A percentile compares a stretch with the other conserved stretches of the same genome.
These are phyloP conservation scores for Trematosphaeria pertusa DNA, from an alignment of 2,329 filamentous ascomycete genomes.

Conservation along the genomic window DNA sequence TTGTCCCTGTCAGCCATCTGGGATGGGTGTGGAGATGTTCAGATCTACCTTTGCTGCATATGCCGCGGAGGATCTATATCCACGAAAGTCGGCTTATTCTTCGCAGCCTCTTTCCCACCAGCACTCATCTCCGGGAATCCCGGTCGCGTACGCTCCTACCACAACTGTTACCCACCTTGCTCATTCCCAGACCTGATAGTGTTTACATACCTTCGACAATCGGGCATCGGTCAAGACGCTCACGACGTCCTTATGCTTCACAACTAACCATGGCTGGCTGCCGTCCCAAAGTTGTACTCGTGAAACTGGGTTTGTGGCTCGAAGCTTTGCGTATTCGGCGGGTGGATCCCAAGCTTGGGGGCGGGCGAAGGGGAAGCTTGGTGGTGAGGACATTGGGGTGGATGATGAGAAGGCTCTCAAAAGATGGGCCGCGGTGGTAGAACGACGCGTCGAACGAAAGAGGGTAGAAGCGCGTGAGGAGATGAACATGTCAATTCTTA, in stretches of 20 bases:
- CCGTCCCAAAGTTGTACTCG: slow-evolving; percentile 57
- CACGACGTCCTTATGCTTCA: slow-evolving; percentile 58
- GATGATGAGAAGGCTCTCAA: slow-evolving; percentile 5
- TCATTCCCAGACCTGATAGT: neutral
- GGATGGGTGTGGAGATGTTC: no score
- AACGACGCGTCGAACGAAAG: neutral
- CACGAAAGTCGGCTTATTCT: slow-evolving; percentile 59
- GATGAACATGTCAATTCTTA: neutral
- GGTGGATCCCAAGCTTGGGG: slow-evolving; percentile 52
- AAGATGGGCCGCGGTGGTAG: neutral
- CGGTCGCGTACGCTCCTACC: slow-evolving; percentile 35
- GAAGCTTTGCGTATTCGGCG: slow-evolving; percentile 53
- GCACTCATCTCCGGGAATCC: slow-evolving; percentile 58
- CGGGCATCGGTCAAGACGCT: slow-evolving; percentile 53
- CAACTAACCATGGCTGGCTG: slow-evolving; percentile 56
- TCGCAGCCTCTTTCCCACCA: slow-evolving; percentile 57
- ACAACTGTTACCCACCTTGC: neutral
- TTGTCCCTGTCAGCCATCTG: no score
- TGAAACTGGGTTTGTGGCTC: slow-evolving; percentile 54
- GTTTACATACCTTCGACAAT: slow-evolving; percentile 53
- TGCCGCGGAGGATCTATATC: slow-evolving; percentile 60
- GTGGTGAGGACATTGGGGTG: slow-evolving; percentile 51
- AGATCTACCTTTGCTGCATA: slow-evolving; percentile 53
- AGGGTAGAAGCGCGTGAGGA: neutral
- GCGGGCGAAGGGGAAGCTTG: slow-evolving; percentile 50